Percentiles rank a stretch among this genome's conserved stretches.
Evolutionary conservation across 2,329 filamentous ascomycete genomes (phyloP).

Genomic region (Grosmannia huntii): DNA sequence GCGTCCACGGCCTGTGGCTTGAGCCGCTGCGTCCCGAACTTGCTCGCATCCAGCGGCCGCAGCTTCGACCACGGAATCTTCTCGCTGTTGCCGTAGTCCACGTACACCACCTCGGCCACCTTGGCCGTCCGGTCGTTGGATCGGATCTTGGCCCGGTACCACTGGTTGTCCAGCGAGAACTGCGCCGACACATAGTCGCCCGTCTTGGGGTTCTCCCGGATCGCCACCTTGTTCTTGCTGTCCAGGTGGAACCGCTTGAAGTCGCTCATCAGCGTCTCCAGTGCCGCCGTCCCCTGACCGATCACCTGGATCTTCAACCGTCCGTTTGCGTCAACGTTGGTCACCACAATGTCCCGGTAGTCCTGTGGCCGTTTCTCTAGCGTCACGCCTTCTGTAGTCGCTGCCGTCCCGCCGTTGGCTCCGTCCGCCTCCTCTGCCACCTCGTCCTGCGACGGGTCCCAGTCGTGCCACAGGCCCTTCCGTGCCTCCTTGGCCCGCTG

Average conservation of each 20-base stretch:
- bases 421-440: conserved; percentile 39
- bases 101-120: conserved; percentile 80
- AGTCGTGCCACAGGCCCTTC: conserved; percentile 87
- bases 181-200: conserved; percentile 85
- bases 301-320: conserved; percentile 86
- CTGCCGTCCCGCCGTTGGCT: conserved; percentile 34
- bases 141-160: conserved; percentile 87
- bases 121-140: conserved; percentile 86
- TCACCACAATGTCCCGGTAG: conserved; percentile 88
- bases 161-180: conserved; percentile 79
- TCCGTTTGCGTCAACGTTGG: conserved; percentile 71
- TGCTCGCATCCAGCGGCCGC: conserved; percentile 63
- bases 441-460: conserved; percentile 78
- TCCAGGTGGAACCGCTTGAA: conserved; percentile 88
- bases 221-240: conserved; percentile 61
- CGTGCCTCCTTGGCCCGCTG: conserved; percentile 76
- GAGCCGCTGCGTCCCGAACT: conserved; percentile 72
- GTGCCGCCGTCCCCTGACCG: conserved; percentile 69
- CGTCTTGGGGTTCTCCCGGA: conserved; percentile 69
- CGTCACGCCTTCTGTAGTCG: conserved; percentile 34
- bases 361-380: conserved; percentile 59
- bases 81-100: conserved; percentile 95
- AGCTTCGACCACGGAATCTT: conserved; percentile 74
- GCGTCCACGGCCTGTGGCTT: conserved; percentile 82
- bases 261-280: conserved; percentile 78